Evolutionary conservation across 2,329 filamentous ascomycete species (phyloP).

Genomic region (Madurella mycetomatis): DNA sequence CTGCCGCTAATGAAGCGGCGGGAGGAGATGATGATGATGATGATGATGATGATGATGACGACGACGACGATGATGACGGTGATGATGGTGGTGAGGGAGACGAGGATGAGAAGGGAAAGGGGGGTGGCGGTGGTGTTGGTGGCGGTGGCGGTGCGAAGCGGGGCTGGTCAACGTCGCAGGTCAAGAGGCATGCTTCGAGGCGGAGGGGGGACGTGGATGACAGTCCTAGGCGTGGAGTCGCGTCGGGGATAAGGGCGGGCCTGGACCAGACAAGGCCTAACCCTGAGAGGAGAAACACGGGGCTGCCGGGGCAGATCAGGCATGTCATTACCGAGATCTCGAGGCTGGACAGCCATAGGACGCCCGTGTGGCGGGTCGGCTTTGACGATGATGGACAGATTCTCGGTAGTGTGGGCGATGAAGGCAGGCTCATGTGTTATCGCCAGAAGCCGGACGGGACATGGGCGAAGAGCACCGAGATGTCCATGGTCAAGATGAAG

Average conservation of each 20-base stretch:
- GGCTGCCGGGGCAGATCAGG: slow-evolving; percentile 60
- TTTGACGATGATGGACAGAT: slow-evolving; percentile 70
- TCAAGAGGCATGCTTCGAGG: slow-evolving; percentile 35
- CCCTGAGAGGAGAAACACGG: slow-evolving; percentile 49
- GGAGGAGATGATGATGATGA: not conserved
- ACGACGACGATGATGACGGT: not conserved
- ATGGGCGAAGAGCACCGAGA: slow-evolving; percentile 58
- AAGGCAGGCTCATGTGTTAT: slow-evolving; percentile 62
- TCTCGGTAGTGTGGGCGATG: slow-evolving; percentile 70
- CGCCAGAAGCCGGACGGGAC: slow-evolving; percentile 53
- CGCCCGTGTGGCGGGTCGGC: slow-evolving; percentile 69
- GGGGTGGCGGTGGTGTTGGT: not conserved
- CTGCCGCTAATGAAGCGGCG: slow-evolving; percentile 32
- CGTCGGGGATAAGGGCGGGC: slow-evolving; percentile 49
- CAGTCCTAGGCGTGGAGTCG: not conserved
- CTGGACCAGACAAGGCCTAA: slow-evolving; percentile 46
- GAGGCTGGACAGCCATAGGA: slow-evolving; percentile 61
- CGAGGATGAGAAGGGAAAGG: not conserved
- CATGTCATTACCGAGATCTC: slow-evolving; percentile 62
- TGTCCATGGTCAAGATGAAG: slow-evolving; percentile 53
- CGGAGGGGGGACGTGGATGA: slow-evolving; percentile 2
- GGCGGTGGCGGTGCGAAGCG: not conserved
- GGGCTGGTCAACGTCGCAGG: slow-evolving; percentile 45
- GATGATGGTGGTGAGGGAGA: not conserved
- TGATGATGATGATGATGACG: not conserved